Evolutionary conservation across 2,329 filamentous ascomycete genomes (phyloP), one percentile per base, ranked within the genome.

Genomic region (Blastomyces emzantsi): DNA sequence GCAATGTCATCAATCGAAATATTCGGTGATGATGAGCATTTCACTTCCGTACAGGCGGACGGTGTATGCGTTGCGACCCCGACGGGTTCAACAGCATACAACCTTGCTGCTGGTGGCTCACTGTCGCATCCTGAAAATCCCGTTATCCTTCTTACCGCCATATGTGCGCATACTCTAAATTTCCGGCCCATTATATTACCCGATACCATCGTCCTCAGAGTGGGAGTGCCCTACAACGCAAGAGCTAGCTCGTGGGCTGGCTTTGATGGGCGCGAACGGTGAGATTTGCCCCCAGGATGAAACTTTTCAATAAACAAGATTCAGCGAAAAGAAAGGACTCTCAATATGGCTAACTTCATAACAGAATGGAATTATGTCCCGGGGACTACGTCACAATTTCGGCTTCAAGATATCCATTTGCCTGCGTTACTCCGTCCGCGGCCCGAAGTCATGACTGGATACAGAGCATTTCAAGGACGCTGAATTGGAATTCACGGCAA

Each of bases 151-250:
- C 84, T 99, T 64, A 99, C 94, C 0, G 92, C 94, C 33, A 97
- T 99, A 71, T 97, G 92, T 73, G 90, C 94, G 0, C 87, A 94
- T 65, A 95, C 90, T 70, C 82, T 99, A 5, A 94, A 89, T 66
- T 99, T 99, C 78, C 85, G 94, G 1, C 94, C 94, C 0, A 80
- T 99, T 0, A 92, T 97, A 4, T 81, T 99, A 90, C 94, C 94
- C 0, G 94, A 99, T 76, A 97, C 93, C 0, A 96, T 97, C 66
- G 93, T 97, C 0, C 81, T 99, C 65, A 86, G 94, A 47, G 83
- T 96, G 22, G 94, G 93, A 13, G 92, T 97, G n/a, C 94, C 94
- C 0, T 97, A 96, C 74, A 88, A 95, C 75, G 90, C 92, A 9
- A 83, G 94, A 60, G 92, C 91, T 4, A 89, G 86, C 69, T 92